A percentile compares a stretch with the other conserved stretches of the same genome.
Evolutionary conservation across 495 filamentous ascomycete species (phyloP).

Genomic region (Arthonia radiata): DNA sequence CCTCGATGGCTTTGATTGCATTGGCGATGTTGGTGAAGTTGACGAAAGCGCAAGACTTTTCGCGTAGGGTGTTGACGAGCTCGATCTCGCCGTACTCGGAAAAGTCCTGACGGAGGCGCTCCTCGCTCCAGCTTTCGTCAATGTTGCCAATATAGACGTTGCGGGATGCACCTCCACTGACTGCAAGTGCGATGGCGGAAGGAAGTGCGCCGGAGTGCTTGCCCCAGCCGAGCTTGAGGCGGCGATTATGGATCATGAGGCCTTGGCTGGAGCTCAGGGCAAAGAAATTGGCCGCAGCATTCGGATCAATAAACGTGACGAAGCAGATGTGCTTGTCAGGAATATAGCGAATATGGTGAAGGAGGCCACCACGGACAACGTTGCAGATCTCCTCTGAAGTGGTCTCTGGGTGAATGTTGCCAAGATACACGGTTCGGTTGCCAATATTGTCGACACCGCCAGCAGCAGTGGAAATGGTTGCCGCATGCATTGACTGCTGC

Average conservation of each 20-base stretch:
- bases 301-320: constrained; percentile 97
- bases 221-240: constrained; percentile 96
- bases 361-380: constrained; percentile 71
- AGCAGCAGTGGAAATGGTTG: constrained; percentile 85
- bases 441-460: constrained; percentile 93
- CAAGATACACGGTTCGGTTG: constrained; percentile 91
- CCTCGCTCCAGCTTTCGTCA: constrained; percentile 91
- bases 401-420: constrained; percentile 96
- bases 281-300: constrained; percentile 92
- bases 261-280: constrained; percentile 91
- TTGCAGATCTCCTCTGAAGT: constrained; percentile 98
- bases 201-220: constrained; percentile 96
- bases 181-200: constrained; percentile 84
- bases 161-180: constrained; percentile 82
- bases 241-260: constrained; percentile 95
- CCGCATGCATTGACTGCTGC: constrained; percentile 90
- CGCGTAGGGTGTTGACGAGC: constrained; percentile 81
- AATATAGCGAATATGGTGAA: constrained; percentile 97
- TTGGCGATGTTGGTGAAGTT: constrained; percentile 99
- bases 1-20: constrained; percentile 97
- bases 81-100: constrained; percentile 96
- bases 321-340: constrained; percentile 99
- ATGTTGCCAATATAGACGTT: constrained; percentile 97
- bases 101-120: constrained; percentile 86
- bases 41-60: constrained; percentile 98